Base-by-base conservation (phyloP, 768 basidiomycete species). In the Leccinellum rugosiceps region DNA sequence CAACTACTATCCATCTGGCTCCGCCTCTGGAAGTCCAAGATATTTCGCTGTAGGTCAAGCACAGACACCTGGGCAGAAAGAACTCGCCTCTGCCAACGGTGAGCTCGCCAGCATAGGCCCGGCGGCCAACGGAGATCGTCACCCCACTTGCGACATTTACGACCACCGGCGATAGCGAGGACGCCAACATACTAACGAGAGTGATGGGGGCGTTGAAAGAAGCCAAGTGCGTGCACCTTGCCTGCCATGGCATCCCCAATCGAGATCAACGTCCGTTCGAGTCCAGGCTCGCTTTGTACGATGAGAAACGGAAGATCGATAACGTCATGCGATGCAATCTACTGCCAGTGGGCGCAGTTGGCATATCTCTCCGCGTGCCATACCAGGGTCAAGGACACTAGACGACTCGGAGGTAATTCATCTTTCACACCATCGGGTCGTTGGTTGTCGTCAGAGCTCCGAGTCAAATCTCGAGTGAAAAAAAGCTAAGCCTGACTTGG, bases 361-460 rank as follows among this genome's bases (percentile, higher is more conserved):
- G 54, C 57, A 19, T 63, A 63, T 21, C 14, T 71, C 41, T 69
- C 65, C 28, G 63, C 65, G 3, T 71, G 68, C 44, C 62, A 68
- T 46, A 66, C 70, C 15, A 59, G 68, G 5, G 57, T 53, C 9
- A 63, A 65, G 10, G 58, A 68, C 15, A 21, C 25, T 13, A 1
- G 38, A 52, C 19, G 38, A 53, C n/a, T n/a, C n/a, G n/a, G n/a
- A n/a, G 52, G 52, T 31, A 6, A 58, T 68, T 17, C 70, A 71
- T 50, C n/a, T n/a, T n/a, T n/a, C n/a, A n/a, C n/a, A n/a, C n/a
- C n/a, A n/a, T n/a, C n/a, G n/a, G n/a, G n/a, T n/a, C n/a, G n/a
- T n/a, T n/a, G n/a, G n/a, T n/a, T n/a, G n/a, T n/a, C n/a, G n/a
- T n/a, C n/a, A n/a, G n/a, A n/a, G n/a, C n/a, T n/a, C n/a, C n/a